Evolutionary conservation across 441 rosid genomes (phyloP).

Genomic region (Adansonia grandidieri): DNA sequence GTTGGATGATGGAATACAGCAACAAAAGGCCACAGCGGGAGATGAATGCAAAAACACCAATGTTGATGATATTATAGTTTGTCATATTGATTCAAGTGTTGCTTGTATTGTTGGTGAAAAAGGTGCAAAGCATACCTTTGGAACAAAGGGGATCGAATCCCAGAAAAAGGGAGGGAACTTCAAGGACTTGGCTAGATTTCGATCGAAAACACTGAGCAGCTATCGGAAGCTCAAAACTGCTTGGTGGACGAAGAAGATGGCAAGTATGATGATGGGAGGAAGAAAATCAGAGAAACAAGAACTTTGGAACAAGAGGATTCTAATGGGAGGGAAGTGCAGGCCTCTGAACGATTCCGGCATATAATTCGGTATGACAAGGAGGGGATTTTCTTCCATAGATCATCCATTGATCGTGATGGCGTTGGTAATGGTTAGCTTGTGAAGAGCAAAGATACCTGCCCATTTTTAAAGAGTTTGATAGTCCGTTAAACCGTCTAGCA

Average conservation of each 20-base stretch:
- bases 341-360: slow-evolving; percentile 42
- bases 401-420: neutral
- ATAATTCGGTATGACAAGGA: slow-evolving; percentile 48
- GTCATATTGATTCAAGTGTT: neutral
- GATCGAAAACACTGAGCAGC: slow-evolving; percentile 28
- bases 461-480: neutral
- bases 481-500: neutral
- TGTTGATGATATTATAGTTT: neutral
- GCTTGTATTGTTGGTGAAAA: neutral
- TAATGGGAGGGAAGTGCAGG: slow-evolving; percentile 73
- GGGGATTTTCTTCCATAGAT: slow-evolving; percentile 55
- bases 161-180: neutral
- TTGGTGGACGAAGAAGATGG: slow-evolving; percentile 8
- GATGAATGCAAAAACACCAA: neutral
- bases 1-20: too few relatives aligned
- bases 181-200: slow-evolving; percentile 17
- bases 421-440: too few relatives aligned
- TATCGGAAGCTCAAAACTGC: neutral
- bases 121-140: too few relatives aligned
- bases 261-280: neutral
- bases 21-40: too few relatives aligned
- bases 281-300: slow-evolving; percentile 33
- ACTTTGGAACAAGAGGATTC: slow-evolving; percentile 77
- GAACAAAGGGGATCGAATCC: neutral
- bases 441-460: neutral